Evolutionary conservation across 75 land plant genomes (phyloP), one percentile per base, ranked within the genome.

Genomic region (Pinus tabuliformis): DNA sequence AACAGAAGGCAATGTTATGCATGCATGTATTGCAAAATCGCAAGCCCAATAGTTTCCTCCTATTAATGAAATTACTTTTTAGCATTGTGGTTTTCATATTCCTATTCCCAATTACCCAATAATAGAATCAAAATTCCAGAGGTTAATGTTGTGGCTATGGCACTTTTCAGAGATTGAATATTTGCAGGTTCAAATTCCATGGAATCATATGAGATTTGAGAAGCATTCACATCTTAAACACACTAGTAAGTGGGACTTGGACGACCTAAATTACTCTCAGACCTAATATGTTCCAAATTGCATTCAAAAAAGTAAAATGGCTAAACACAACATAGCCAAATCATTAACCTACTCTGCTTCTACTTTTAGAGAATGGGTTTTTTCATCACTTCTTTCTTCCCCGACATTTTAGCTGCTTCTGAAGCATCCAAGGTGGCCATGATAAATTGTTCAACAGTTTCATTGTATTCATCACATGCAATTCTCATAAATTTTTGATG

Each of bases 281-380:
- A 12, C 15, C 74, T 20, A 49, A 7, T 24, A 30, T 42, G 52
- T 21, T 37, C 21, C 26, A 45, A 1, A 68, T 28, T 49, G 17
- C 45, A 42, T 42, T 54, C 42, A 16, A 14, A 73, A 24, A 33
- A 57, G n/a, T 1, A n/a, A 73, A 73, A 52, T 24, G 17, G n/a
- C 54, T 26, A 26, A 22, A 28, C 22, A 42, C 15, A 14, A 37
- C 5, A 22, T n/a, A 26, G 52, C 24, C 13, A 73, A 56, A 14
- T 20, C 15, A 75, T 58, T 26, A 14, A 80, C 81, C 74, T 75
- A 12, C 57, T 56, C 60, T 78, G 61, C 54, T 80, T 80, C 81
- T 78, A 75, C 57, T 77, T 80, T 21, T 78, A 80, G 20, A 45
- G 33, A n/a, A n/a, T 68, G 77, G 79, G 72, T 71, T 76, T 80